A percentile compares a stretch with the other conserved stretches of the same genome.
These are phyloP conservation scores for Scleroderma citrinum DNA, from an alignment of 768 basidiomycete species.

Conservation along the genomic window DNA sequence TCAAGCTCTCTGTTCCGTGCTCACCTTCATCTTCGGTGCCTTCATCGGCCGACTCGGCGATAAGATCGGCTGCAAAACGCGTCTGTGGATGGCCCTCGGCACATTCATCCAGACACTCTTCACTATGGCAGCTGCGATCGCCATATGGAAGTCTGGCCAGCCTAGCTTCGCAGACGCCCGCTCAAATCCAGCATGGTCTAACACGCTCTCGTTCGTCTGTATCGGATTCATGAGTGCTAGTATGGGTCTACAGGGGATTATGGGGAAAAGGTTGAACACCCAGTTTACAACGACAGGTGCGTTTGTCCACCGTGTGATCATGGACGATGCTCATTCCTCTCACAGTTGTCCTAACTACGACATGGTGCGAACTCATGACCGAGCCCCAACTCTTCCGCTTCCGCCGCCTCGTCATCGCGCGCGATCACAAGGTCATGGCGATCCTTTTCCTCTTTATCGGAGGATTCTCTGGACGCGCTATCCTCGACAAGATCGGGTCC, in stretches of 20 bases:
- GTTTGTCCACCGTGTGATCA: constrained; percentile 11
- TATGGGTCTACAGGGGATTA: constrained; percentile 75
- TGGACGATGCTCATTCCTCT: not conserved
- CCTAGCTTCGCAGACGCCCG: constrained; percentile 46
- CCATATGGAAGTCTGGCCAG: constrained; percentile 66
- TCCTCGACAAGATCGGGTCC: constrained; percentile 54
- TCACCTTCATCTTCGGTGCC: constrained; percentile 75
- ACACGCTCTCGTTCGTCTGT: constrained; percentile 57
- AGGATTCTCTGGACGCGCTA: constrained; percentile 59
- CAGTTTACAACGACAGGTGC: constrained; percentile 74
- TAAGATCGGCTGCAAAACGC: constrained; percentile 63
- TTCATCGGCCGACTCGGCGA: constrained; percentile 83
- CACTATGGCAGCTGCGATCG: constrained; percentile 66
- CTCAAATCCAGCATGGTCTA: constrained; percentile 66
- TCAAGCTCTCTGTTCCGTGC: constrained; percentile 75
- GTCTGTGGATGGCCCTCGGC: constrained; percentile 67
- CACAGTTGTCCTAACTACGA: constrained; percentile 74
- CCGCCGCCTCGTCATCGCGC: constrained; percentile 44
- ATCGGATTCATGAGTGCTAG: constrained; percentile 77
- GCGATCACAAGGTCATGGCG: constrained; percentile 70
- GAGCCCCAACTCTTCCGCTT: constrained; percentile 69
- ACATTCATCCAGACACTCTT: constrained; percentile 72
- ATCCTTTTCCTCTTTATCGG: constrained; percentile 68
- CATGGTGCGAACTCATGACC: constrained; percentile 85
- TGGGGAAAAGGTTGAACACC: constrained; percentile 69